A percentile compares a stretch with the other conserved stretches of the same genome.
These are phyloP conservation scores for Ichthyophthirius multifiliis DNA, from an alignment of 169 alveolate species.

Conservation along the genomic window DNA sequence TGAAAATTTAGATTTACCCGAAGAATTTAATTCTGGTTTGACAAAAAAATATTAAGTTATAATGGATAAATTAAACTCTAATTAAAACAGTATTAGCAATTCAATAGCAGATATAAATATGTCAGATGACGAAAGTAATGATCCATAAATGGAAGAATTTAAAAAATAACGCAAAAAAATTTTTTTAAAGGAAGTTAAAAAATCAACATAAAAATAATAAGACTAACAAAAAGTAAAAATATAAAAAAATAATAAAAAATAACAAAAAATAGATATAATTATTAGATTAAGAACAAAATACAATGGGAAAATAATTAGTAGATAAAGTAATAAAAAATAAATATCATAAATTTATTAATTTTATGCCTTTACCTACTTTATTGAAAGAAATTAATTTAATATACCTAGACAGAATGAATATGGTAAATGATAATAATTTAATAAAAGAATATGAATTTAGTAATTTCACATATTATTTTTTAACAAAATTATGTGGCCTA, in stretches of 20 bases:
- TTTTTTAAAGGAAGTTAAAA: not conserved
- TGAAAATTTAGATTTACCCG: too few relatives aligned
- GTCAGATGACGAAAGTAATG: too few relatives aligned
- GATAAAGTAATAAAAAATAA: not conserved
- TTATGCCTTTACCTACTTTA: not conserved
- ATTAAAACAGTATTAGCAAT: too few relatives aligned
- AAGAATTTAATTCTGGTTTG: too few relatives aligned
- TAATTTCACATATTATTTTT: not conserved
- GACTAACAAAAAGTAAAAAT: not conserved
- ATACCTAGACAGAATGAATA: not conserved
- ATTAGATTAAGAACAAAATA: not conserved
- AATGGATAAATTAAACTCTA: too few relatives aligned
- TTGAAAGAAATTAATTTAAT: not conserved
- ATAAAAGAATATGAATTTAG: conserved; percentile 1
- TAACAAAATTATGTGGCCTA: not conserved
- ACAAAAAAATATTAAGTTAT: too few relatives aligned
- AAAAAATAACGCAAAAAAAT: not conserved
- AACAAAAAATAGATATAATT: not conserved
- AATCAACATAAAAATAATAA: not conserved
- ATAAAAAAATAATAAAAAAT: not conserved
- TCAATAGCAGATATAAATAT: too few relatives aligned
- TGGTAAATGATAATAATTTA: not conserved
- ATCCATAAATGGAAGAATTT: not conserved
- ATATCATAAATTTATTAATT: not conserved
- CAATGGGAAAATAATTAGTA: not conserved